These are phyloP conservation scores for Backusella tarrabulga DNA, from an alignment of 192 early-diverging fungal species.

Conservation along the genomic window DNA sequence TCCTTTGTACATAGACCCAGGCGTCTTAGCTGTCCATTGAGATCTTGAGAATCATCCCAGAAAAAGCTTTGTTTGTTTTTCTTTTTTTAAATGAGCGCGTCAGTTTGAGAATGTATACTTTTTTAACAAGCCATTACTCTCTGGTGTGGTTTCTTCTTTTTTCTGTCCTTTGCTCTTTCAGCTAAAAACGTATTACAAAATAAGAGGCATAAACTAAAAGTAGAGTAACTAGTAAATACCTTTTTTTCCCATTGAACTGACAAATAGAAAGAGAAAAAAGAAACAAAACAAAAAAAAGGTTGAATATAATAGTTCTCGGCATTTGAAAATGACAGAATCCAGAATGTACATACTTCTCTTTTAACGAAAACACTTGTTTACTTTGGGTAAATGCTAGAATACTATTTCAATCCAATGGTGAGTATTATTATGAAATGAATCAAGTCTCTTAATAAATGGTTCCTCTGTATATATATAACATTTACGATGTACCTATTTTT, in stretches of 20 bases:
- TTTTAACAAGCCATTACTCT: neutral
- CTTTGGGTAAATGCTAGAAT: too few species aligned
- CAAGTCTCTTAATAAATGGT: too few species aligned
- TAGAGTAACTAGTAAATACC: neutral
- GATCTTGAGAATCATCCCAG: neutral
- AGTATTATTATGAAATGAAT: too few species aligned
- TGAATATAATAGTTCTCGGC: neutral
- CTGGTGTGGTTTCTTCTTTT: neutral
- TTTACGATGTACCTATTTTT: too few species aligned
- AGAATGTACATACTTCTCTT: too few species aligned
- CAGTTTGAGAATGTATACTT: neutral
- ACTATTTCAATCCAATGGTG: too few species aligned
- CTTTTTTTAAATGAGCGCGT: neutral
- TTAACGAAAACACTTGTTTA: too few species aligned
- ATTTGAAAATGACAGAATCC: too few species aligned
- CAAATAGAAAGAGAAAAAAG: neutral
- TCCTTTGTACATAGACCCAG: conserved; percentile 61
- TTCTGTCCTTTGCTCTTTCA: neutral
- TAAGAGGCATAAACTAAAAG: neutral
- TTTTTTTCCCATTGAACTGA: neutral
- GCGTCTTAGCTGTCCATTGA: conserved; percentile 36
- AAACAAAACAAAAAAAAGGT: neutral
- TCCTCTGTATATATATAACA: too few species aligned
- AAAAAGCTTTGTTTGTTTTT: neutral
- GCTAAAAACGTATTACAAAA: neutral